Conservation (phyloP, 257 asterid species). For the Sherardia arvensis region DNA sequence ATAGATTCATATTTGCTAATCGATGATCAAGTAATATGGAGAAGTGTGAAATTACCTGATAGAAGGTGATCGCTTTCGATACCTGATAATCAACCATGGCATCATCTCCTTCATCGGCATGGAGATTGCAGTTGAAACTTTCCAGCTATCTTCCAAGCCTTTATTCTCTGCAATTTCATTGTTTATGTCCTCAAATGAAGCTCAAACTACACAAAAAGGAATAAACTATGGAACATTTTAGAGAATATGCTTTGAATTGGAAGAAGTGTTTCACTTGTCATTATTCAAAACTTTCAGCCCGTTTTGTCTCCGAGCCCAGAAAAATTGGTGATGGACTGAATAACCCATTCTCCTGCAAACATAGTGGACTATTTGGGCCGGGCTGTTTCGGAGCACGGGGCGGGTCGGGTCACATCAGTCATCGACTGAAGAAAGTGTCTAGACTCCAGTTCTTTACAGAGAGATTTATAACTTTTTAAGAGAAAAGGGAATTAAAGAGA, state of each 20-base stretch:
- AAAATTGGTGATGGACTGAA: too few relatives aligned
- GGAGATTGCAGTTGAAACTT: neutral
- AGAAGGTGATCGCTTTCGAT: neutral
- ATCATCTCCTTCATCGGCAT: neutral
- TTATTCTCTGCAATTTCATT: neutral
- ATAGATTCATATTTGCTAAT: too few relatives aligned
- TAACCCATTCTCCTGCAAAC: too few relatives aligned
- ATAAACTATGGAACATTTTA: neutral
- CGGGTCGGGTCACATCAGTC: neutral
- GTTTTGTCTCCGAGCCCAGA: too few relatives aligned
- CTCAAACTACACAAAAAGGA: neutral
- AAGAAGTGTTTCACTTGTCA: too few relatives aligned
- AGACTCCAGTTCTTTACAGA: conserved; percentile 2
- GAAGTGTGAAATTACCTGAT: neutral
- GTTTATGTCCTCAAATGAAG: neutral
- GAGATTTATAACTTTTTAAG: neutral
- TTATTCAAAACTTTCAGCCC: too few relatives aligned
- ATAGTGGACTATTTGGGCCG: too few relatives aligned
- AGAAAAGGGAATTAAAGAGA: neutral
- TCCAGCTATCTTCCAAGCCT: neutral
- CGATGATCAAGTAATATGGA: neutral
- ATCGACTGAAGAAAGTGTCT: neutral
- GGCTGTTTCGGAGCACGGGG: neutral
- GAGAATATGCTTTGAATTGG: neutral
- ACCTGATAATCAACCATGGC: neutral